phyloP scores from a whole-genome alignment of 805 yeast species.

The Nakazawaea ernobii region DNA sequence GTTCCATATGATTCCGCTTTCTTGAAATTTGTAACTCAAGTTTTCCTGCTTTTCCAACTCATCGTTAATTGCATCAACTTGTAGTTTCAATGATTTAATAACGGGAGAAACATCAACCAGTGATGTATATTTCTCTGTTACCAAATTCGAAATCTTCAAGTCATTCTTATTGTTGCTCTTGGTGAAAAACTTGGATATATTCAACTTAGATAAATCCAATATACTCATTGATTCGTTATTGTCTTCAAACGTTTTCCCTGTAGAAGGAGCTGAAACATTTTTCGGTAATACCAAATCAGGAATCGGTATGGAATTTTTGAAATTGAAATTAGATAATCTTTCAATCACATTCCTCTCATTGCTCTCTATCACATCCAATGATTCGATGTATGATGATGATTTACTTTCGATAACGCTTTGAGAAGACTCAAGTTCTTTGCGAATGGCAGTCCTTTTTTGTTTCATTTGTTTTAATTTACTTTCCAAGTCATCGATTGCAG shows the following conservation, averaged over 20 bases:
- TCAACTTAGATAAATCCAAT: not conserved
- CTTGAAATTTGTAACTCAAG: conserved; percentile 17
- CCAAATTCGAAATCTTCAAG: not conserved
- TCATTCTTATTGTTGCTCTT: not conserved
- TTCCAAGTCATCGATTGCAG: conserved; percentile 35
- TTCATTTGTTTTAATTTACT: conserved; percentile 26
- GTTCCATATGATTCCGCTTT: conserved; percentile 19
- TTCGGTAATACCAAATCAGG: conserved; percentile 1
- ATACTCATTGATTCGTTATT: not conserved
- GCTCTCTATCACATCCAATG: conserved; percentile 19
- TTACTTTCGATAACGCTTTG: conserved; percentile 46
- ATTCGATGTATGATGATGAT: conserved; percentile 36
- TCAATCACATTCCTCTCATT: conserved; percentile 9
- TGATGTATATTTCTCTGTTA: not conserved
- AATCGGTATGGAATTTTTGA: not conserved
- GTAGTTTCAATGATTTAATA: conserved; percentile 18
- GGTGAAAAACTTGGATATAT: not conserved
- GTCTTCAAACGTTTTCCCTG: not conserved
- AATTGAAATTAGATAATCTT: conserved; percentile 2
- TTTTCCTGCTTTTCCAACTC: conserved; percentile 15
- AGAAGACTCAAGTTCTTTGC: conserved; percentile 36
- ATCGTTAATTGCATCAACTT: conserved; percentile 21
- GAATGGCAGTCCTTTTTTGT: conserved; percentile 27
- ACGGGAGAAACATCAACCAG: conserved; percentile 15
- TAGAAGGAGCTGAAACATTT: not conserved